Conservation (phyloP, 208 protist species). For the Porcisia deanei region DNA sequence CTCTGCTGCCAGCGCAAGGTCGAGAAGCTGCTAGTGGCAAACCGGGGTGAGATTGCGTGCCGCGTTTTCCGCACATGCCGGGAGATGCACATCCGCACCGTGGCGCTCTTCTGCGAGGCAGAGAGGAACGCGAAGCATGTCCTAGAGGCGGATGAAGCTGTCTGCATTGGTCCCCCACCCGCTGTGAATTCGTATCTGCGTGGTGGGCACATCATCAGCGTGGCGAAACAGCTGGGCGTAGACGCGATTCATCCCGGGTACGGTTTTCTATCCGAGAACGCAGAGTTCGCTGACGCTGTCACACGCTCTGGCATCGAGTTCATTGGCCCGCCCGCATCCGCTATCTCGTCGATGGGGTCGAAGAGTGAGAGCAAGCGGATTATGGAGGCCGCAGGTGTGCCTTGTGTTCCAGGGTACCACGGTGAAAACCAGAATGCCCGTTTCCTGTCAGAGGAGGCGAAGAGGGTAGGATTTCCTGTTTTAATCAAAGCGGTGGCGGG, state of each 20-base stretch:
- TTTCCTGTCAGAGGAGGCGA: conserved; percentile 38
- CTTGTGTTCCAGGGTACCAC: conserved; percentile 33
- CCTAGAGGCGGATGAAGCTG: conserved; percentile 83
- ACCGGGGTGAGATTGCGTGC: conserved; percentile 98
- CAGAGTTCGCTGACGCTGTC: conserved; percentile 80
- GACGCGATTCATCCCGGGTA: conserved; percentile 97
- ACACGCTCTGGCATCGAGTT: conserved; percentile 85
- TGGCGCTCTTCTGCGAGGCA: conserved; percentile 95
- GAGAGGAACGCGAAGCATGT: conserved; percentile 94
- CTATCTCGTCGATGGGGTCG: conserved; percentile 94
- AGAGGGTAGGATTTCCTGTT: conserved; percentile 92
- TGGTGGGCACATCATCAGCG: conserved; percentile 91
- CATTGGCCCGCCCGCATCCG: conserved; percentile 92
- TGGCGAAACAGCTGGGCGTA: conserved; percentile 72
- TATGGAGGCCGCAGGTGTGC: conserved; percentile 63
- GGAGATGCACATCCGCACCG: conserved; percentile 93
- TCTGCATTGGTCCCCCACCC: conserved; percentile 62
- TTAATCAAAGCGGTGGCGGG: conserved; percentile 97
- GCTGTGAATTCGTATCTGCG: conserved; percentile 86
- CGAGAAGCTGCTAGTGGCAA: conserved; percentile 97
- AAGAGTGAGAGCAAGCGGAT: conserved; percentile 93
- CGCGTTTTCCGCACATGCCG: conserved; percentile 94
- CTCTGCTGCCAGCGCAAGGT: conserved; percentile 34
- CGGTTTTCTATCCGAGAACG: conserved; percentile 98
- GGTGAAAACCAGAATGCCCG: conserved; percentile 39